Base-by-base conservation (phyloP, 148 eudicot species). In the Nyssa sinensis region DNA sequence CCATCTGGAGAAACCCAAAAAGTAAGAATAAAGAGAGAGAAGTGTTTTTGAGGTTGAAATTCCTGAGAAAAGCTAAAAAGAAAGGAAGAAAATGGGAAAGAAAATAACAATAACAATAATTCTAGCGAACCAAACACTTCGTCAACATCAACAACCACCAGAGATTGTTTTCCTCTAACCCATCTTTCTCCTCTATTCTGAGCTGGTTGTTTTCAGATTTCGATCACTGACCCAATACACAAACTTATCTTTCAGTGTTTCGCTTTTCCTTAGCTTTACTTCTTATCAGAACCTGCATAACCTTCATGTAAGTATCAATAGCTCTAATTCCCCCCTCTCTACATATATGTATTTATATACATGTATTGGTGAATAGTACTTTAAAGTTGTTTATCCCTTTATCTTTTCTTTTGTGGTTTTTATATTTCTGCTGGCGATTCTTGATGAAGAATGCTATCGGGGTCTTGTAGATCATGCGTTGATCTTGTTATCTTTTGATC, bases 401-500 rank as follows among this genome's bases (percentile, higher is more conserved):
- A n/a, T 24, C 34, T 61, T 25, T 5, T 35, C 41, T 21, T 24
- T 28, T 14, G 12, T 6, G 35, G 19, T 49, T 68, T 61, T 62
- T 62, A 39, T 79, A 7, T 23, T 33, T 31, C 41, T 41, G 49
- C 60, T 47, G 80, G 57, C 44, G 75, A 68, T 63, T 41, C 19
- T 67, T 61, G 74, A 30, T 74, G 35, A 74, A 75, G 76, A 72
- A 72, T 81, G 81, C 25, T 81, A 44, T 78, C 74, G 86, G 86
- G 77, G 70, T 88, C 67, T 79, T 85, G 71, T 80, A 85, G 89
- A 89, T 92, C 86, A 88, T 77, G 70, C 81, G 80, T 78, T 86
- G 90, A 89, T 89, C 90, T 79, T 84, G 76, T 67, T 29, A 63
- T 61, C 67, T 59, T 24, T 44, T 77, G 82, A 79, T 80, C 72